Conservation (phyloP, 2,329 filamentous ascomycete species). For the Akanthomyces uredinophilus region DNA sequence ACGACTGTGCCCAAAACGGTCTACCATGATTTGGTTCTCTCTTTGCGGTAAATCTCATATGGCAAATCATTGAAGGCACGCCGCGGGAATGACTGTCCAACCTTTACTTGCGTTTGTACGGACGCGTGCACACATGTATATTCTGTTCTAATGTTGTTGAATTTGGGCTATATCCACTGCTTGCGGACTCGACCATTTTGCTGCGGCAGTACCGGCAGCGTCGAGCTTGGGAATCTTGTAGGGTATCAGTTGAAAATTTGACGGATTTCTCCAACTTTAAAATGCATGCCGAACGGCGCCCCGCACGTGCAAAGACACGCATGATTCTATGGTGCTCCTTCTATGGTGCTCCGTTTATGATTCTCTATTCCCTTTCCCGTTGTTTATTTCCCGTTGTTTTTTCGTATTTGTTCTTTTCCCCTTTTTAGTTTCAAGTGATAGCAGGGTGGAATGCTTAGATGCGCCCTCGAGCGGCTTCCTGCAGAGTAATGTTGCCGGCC, state of each 20-base stretch:
- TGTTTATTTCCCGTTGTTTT: neutral
- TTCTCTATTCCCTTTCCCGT: neutral
- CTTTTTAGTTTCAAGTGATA: neutral
- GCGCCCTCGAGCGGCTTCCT: conserved; percentile 59
- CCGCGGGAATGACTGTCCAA: too few species aligned
- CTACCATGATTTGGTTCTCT: too few species aligned
- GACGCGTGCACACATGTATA: too few species aligned
- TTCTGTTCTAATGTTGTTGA: too few species aligned
- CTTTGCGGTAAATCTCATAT: too few species aligned
- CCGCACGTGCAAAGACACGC: neutral
- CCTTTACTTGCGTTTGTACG: too few species aligned
- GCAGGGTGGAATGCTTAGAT: conserved; percentile 21
- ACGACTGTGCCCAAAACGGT: too few species aligned
- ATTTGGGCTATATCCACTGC: too few species aligned
- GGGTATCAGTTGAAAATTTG: neutral
- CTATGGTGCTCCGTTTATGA: too few species aligned
- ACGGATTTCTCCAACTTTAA: neutral
- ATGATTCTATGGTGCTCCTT: neutral
- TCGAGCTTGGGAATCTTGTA: neutral
- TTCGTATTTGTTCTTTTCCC: too few species aligned
- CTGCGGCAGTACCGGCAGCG: neutral
- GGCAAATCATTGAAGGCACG: too few species aligned
- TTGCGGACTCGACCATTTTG: too few species aligned
- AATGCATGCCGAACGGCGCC: neutral
- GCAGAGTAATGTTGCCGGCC: conserved; percentile 64